Percentiles rank a stretch among this genome's conserved stretches.
phyloP scores from a whole-genome alignment of 139 green algal species.

The Chlamydomonas sp. region DNA sequence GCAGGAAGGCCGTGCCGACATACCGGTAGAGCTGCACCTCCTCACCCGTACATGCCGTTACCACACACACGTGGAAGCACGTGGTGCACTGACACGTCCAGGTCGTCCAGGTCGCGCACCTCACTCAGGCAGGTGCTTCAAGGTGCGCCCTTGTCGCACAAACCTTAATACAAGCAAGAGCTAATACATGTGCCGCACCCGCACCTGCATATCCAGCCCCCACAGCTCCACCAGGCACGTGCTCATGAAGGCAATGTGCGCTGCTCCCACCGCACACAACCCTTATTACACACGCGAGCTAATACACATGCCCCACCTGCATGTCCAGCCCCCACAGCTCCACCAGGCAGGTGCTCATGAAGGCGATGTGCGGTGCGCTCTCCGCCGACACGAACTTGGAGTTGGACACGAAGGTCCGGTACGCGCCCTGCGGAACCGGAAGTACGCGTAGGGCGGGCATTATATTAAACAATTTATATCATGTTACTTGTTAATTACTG shows the following conservation, averaged over 20 bases:
- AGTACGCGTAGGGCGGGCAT: not conserved
- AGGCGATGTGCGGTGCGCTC: constrained; percentile 79
- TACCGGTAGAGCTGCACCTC: too few relatives aligned
- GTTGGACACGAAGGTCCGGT: constrained; percentile 80
- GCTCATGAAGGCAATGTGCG: too few relatives aligned
- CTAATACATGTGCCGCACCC: not conserved
- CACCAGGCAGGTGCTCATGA: constrained; percentile 88
- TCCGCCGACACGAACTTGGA: constrained; percentile 90
- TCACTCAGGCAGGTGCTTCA: too few relatives aligned
- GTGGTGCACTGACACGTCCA: too few relatives aligned
- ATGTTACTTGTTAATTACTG: too few relatives aligned
- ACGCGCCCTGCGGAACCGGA: constrained; percentile 53
- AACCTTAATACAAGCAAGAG: not conserved
- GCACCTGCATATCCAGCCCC: constrained; percentile 70
- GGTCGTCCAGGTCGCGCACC: too few relatives aligned
- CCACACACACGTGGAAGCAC: too few relatives aligned
- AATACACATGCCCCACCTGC: constrained; percentile 20
- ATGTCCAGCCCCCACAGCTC: constrained; percentile 87
- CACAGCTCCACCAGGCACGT: constrained; percentile 89
- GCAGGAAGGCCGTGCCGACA: too few relatives aligned
- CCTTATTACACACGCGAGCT: not conserved
- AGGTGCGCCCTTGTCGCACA: not conserved
- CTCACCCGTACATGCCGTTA: too few relatives aligned
- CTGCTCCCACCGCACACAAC: not conserved
- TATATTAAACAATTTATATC: not conserved